These are phyloP conservation scores for Starmerella floris DNA, from an alignment of 805 yeast genomes.

Conservation along the genomic window DNA sequence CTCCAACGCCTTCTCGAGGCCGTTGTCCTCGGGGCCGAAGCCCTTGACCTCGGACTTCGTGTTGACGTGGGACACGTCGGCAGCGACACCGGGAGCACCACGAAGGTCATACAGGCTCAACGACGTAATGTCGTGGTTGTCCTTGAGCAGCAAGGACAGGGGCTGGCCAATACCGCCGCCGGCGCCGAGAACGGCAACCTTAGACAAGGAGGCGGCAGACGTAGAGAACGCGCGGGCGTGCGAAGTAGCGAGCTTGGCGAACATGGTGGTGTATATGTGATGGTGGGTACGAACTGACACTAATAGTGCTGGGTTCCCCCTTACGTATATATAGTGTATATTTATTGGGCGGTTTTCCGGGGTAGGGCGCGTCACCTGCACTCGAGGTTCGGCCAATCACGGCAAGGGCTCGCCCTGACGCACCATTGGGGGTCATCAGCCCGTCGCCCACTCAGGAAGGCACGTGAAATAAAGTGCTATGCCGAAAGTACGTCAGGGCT, in stretches of 20 bases:
- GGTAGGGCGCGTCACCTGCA: slow-evolving; percentile 2
- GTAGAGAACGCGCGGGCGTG: slow-evolving; percentile 23
- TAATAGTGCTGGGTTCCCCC: too few relatives aligned
- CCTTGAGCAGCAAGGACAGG: slow-evolving; percentile 65
- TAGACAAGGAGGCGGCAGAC: slow-evolving; percentile 28
- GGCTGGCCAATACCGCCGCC: slow-evolving; percentile 98
- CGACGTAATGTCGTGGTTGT: slow-evolving; percentile 76
- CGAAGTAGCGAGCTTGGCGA: slow-evolving; percentile 8
- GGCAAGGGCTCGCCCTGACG: too few relatives aligned
- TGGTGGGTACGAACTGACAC: too few relatives aligned
- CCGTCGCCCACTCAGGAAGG: too few relatives aligned
- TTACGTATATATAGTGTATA: too few relatives aligned
- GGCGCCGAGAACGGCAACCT: slow-evolving; percentile 83
- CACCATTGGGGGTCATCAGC: too few relatives aligned
- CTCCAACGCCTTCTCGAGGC: slow-evolving; percentile 54
- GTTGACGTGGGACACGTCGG: slow-evolving; percentile 88
- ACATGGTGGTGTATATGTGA: slow-evolving; percentile 4
- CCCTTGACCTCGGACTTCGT: slow-evolving; percentile 83
- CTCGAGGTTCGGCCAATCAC: too few relatives aligned
- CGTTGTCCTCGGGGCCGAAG: slow-evolving; percentile 67
- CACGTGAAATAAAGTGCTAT: too few relatives aligned
- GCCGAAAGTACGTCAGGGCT: too few relatives aligned
- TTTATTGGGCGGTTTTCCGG: too few relatives aligned
- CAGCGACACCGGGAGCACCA: slow-evolving; percentile 94
- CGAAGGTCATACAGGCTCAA: slow-evolving; percentile 77